phyloP scores from a whole-genome alignment of 225 moss, liverwort and hornwort species.

The Pseudisothecium myosuroides region DNA sequence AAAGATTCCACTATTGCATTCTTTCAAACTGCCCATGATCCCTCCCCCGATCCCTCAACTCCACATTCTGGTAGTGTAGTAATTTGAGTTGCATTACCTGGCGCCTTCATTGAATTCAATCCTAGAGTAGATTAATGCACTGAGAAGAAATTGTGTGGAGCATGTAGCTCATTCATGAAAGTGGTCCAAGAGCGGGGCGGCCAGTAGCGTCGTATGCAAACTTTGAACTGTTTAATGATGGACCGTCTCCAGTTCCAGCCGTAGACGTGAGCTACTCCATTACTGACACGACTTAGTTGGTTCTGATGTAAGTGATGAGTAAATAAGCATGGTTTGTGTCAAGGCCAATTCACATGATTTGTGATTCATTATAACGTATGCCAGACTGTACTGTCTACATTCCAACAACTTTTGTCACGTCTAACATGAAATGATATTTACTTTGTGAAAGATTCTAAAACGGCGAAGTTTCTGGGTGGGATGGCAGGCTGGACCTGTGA shows the following conservation, averaged over 20 bases:
- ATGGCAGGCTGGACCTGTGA: constrained; percentile 59
- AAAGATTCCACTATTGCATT: not conserved
- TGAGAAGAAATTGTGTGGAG: constrained; percentile 11
- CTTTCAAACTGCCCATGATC: not conserved
- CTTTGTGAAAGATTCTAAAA: not conserved
- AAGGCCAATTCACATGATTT: not conserved
- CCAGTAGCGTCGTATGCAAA: not conserved
- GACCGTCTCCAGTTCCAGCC: not conserved
- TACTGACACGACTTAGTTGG: not conserved
- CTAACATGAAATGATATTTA: not conserved
- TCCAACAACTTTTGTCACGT: not conserved
- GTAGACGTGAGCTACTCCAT: not conserved
- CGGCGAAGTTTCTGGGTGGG: not conserved
- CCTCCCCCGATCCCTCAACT: not conserved
- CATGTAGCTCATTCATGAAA: constrained; percentile 24
- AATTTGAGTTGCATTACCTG: not conserved
- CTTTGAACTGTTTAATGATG: constrained; percentile 1
- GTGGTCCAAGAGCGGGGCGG: not conserved
- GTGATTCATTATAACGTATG: not conserved
- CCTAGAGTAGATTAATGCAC: not conserved
- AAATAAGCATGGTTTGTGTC: not conserved
- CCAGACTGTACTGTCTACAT: not conserved
- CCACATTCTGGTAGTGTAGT: not conserved
- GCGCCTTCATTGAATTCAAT: not conserved
- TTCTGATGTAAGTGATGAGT: not conserved